Conservation (phyloP, 177 flowering plant species). For the Tripterygium wilfordii region DNA sequence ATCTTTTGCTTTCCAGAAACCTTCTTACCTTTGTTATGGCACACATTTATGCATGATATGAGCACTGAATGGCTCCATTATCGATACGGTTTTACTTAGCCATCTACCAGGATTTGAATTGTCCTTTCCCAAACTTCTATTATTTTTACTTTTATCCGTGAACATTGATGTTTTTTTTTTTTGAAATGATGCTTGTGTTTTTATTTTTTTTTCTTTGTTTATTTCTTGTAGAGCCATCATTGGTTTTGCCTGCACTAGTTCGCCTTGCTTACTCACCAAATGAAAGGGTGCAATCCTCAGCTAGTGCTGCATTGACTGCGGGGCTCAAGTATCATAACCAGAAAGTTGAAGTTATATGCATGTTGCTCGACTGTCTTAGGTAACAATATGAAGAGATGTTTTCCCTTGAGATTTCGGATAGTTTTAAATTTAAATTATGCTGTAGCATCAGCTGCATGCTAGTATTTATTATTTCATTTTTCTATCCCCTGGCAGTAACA, state of each 20-base stretch:
- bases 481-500: slow-evolving; percentile 30
- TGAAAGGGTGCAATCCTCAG: slow-evolving; percentile 30
- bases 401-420: too few relatives aligned
- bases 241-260: slow-evolving; percentile 61
- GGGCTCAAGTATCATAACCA: slow-evolving; percentile 52
- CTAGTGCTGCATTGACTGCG: slow-evolving; percentile 37
- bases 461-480: neutral
- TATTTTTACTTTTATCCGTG: too few relatives aligned
- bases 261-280: slow-evolving; percentile 31
- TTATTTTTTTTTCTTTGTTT: slow-evolving; percentile 12
- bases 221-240: slow-evolving; percentile 55
- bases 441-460: too few relatives aligned
- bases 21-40: too few relatives aligned
- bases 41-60: too few relatives aligned
- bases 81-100: too few relatives aligned
- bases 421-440: too few relatives aligned
- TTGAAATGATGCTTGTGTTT: neutral
- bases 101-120: too few relatives aligned
- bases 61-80: too few relatives aligned
- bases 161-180: neutral
- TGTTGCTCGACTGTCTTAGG: slow-evolving; percentile 77
- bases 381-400: too few relatives aligned
- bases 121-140: too few relatives aligned
- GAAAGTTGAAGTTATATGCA: slow-evolving; percentile 42
- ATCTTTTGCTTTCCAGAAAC: too few relatives aligned